phyloP scores from a whole-genome alignment of 768 basidiomycete species.

The Mrakia blollopis region DNA sequence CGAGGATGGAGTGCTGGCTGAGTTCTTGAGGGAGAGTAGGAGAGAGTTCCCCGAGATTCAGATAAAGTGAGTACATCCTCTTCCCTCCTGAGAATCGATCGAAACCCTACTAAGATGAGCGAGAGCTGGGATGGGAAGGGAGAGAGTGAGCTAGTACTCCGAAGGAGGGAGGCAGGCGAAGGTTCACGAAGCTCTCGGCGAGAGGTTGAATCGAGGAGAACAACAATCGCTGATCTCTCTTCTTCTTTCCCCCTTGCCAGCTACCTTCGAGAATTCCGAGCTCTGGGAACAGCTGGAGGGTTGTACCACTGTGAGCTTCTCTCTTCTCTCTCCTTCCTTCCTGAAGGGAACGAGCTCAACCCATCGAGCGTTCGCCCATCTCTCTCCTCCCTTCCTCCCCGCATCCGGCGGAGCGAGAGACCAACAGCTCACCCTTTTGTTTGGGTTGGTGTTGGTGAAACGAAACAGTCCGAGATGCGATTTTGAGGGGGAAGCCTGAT shows the following conservation, averaged over 20 bases:
- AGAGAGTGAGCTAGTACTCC: background rate
- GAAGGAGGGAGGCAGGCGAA: too few species aligned
- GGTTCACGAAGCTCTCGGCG: background rate
- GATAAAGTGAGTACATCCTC: constrained; percentile 37
- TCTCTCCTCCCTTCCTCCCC: background rate
- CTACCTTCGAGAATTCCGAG: constrained; percentile 48
- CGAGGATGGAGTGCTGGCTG: constrained; percentile 46
- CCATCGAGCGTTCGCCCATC: background rate
- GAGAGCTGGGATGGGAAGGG: background rate
- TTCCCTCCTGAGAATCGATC: too few species aligned
- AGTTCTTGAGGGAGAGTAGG: constrained; percentile 47
- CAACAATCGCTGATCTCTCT: background rate
- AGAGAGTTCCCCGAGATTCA: constrained; percentile 48
- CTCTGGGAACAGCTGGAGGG: constrained; percentile 48
- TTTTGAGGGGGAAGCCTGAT: constrained; percentile 44
- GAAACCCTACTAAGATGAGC: background rate
- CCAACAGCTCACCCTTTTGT: background rate
- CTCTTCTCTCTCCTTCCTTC: background rate
- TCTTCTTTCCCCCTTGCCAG: constrained; percentile 31
- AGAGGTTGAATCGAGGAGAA: too few species aligned
- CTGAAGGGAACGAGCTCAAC: background rate
- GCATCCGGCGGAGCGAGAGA: too few species aligned
- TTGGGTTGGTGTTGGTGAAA: too few species aligned
- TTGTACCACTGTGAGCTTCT: constrained; percentile 43
- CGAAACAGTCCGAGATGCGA: constrained; percentile 46